Evolutionary conservation across 2,329 filamentous ascomycete species (phyloP), one percentile per base, ranked within the genome.

Genomic region (Keithomyces neogunnii): DNA sequence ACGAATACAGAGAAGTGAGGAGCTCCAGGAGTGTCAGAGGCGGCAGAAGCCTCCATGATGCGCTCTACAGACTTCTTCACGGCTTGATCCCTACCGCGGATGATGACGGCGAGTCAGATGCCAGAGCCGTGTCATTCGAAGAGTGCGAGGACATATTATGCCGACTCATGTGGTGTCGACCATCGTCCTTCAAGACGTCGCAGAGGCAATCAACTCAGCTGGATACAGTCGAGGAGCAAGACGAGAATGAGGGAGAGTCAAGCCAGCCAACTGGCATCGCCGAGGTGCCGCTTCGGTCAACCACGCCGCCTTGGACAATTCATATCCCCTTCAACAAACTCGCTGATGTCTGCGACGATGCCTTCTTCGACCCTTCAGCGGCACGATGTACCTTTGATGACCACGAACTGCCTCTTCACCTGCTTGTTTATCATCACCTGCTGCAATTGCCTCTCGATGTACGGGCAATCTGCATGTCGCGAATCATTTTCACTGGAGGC

Each of bases 401-500:
- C 60, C 78, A 99, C 59, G 92, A 97, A 57, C 77, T 88, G 19
- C 84, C 92, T 0, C 62, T 97, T 1, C 88, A 88, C 48, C 64
- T 84, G 10, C 76, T 97, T 7, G 74, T 95, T 3, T 95, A 95
- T 68, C 79, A 81, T 49, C 79, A 84, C 38, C 77, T 99, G 1
- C 74, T 95, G 1, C 76, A 81, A 6, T 74, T 96, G 1, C 88
- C 90, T 0, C 71, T 92, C 3, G 93, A 99, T 66, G 83, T 91
- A 3, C 83, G 93, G 29, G 85, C 87, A 1, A 70, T 85, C 4
- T 96, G 92, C 66, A 93, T 96, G 83, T 84, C 90, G 1, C 86
- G 92, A 39, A 87, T 97, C 45, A 74, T 96, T 13, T 87, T 99
- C 62, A 86, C 85, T 0, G 93, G 93, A 33, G 89, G 89, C 2